Conservation (phyloP, 2,329 filamentous ascomycete species). For the Colletotrichum australisinense region DNA sequence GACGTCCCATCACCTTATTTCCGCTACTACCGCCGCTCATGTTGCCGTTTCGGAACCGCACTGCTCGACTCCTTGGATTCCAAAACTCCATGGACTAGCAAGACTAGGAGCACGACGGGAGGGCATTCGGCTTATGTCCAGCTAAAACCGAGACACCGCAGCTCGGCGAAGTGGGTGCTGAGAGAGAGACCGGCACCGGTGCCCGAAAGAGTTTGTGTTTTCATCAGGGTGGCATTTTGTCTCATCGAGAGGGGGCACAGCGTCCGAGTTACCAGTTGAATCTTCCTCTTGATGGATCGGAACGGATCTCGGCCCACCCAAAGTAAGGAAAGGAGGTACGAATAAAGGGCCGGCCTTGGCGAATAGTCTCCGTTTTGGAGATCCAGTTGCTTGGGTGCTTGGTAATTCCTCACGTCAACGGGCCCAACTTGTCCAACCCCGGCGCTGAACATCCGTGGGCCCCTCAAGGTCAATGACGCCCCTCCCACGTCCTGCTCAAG, state of each 20-base stretch:
- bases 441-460: slow-evolving; percentile 1
- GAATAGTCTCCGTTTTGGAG: not conserved
- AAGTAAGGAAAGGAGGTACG: not conserved
- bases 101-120: not conserved
- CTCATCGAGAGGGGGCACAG: slow-evolving; percentile 7
- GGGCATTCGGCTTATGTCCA: not conserved
- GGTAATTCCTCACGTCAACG: slow-evolving; percentile 32
- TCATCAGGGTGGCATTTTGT: not conserved
- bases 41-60: slow-evolving; percentile 5
- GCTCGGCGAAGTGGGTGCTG: slow-evolving; percentile 5
- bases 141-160: not conserved
- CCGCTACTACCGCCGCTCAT: not conserved
- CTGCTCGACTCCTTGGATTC: not conserved
- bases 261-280: slow-evolving; percentile 1
- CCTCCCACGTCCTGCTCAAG: slow-evolving; percentile 7
- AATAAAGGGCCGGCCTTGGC: not conserved
- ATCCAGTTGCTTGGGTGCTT: slow-evolving; percentile 20
- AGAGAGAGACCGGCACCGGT: not conserved
- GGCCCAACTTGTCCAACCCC: not conserved
- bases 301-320: slow-evolving; percentile 18
- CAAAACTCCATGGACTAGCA: no score
- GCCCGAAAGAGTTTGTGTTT: slow-evolving; percentile 3
- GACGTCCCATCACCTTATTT: not conserved
- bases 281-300: slow-evolving; percentile 5
- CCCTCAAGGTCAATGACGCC: not conserved